Conservation (phyloP, 2,329 filamentous ascomycete species). For the Colletotrichum godetiae region DNA sequence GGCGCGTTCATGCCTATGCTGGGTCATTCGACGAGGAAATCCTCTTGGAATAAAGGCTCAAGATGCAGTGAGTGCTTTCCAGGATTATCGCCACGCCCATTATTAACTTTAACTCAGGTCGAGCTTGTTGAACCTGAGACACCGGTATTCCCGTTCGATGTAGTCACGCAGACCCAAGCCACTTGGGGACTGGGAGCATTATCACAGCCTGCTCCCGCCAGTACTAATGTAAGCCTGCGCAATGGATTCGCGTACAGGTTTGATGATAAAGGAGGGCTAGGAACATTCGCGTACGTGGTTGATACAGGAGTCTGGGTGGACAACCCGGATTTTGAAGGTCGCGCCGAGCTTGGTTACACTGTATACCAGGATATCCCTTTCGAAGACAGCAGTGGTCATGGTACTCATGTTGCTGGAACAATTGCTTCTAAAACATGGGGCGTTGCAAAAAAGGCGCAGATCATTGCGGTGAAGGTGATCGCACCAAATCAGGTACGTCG, state of each 20-base stretch:
- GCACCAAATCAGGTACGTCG: neutral
- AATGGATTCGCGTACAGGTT: constrained; percentile 49
- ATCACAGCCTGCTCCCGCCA: constrained; percentile 36
- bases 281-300: constrained; percentile 62
- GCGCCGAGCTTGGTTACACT: constrained; percentile 53
- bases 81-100: neutral
- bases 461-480: constrained; percentile 58
- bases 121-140: neutral
- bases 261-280: constrained; percentile 51
- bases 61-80: constrained; percentile 38
- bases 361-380: constrained; percentile 45
- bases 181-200: constrained; percentile 16
- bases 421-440: constrained; percentile 56
- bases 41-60: constrained; percentile 50
- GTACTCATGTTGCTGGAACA: constrained; percentile 58
- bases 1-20: constrained; percentile 53
- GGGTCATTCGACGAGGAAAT: constrained; percentile 56
- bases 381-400: constrained; percentile 53
- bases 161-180: neutral
- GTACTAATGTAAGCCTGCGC: constrained; percentile 33
- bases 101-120: neutral
- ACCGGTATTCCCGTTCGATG: neutral
- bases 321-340: constrained; percentile 58
- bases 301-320: constrained; percentile 63
- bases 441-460: constrained; percentile 54